Percentiles rank a stretch among this genome's conserved stretches.
These are phyloP conservation scores for Xylariaceae sp. DNA, from an alignment of 2,329 filamentous ascomycete species.

Conservation along the genomic window DNA sequence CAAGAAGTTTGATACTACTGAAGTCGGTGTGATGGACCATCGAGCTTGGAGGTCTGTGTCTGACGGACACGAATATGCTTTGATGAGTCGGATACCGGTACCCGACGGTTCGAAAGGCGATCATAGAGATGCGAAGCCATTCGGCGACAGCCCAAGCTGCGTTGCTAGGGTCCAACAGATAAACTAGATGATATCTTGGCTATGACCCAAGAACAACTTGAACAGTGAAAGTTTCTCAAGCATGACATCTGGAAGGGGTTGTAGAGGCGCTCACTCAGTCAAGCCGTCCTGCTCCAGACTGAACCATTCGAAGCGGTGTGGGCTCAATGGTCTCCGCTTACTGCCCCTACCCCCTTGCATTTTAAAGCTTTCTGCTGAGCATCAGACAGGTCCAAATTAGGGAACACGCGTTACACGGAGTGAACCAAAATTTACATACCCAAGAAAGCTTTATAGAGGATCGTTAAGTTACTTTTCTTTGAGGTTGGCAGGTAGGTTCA, in stretches of 20 bases:
- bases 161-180: background rate
- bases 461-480: background rate
- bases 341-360: background rate
- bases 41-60: background rate
- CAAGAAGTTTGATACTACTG: background rate
- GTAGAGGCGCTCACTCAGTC: background rate
- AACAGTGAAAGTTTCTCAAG: background rate
- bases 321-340: background rate
- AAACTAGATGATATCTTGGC: background rate
- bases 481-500: background rate
- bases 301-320: background rate
- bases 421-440: background rate
- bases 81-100: background rate
- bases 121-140: background rate
- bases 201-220: background rate
- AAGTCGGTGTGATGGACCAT: background rate
- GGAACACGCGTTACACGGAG: too few species aligned
- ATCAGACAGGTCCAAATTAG: background rate
- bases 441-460: background rate
- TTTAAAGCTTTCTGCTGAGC: background rate
- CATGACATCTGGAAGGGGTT: background rate
- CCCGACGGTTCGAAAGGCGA: background rate
- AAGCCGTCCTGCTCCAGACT: background rate
- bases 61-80: background rate
- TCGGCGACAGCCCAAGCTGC: background rate